Evolutionary conservation across 306 rosid genomes (phyloP), one percentile per base, ranked within the genome.

Genomic region (Castanea crenata): DNA sequence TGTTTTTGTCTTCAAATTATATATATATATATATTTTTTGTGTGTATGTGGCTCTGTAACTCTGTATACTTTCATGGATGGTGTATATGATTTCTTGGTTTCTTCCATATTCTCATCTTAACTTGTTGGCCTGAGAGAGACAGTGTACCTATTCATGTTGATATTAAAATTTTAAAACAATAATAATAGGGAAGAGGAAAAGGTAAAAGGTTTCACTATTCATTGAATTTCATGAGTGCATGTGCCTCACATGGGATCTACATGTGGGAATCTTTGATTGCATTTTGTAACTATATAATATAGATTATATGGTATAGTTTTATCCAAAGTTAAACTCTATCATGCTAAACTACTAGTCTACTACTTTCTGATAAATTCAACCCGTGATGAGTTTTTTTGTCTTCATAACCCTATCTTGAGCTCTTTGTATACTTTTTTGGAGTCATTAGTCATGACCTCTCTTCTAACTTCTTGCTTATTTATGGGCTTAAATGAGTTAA

Each of bases 171-270:
- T 49, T 10, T 49, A 49, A 49, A 49, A 10, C 5, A 49, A 49
- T 49, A 49, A 11, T 12, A 49, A 11, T 49, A 12, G 54, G 54
- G 15, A 49, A 49, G 16, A 49, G 15, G 54, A 49, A 49, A 10
- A 10, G 54, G 31, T 5, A 25, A 27, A 61, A 61, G 41, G 70
- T 29, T 64, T 81, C 58, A 77, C 69, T 11, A 23, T 69, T 85
- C 65, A 61, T 10, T 76, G 73, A 15, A 76, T 21, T 52, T 52
- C 38, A 58, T 19, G 49, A 52, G 5, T 71, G 58, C 90, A 87
- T 71, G 85, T 84, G 88, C 81, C 7, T 38, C 85, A 77, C 88
- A 82, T 84, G 85, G 81, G 73, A 54, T 61, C 76, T 59, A 75
- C 12, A 61, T 32, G 63, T 71, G 49, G 20, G 67, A 32, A 75